Base-by-base conservation (phyloP, 192 early-diverging fungal genomes). In the Mortierella claussenii region DNA sequence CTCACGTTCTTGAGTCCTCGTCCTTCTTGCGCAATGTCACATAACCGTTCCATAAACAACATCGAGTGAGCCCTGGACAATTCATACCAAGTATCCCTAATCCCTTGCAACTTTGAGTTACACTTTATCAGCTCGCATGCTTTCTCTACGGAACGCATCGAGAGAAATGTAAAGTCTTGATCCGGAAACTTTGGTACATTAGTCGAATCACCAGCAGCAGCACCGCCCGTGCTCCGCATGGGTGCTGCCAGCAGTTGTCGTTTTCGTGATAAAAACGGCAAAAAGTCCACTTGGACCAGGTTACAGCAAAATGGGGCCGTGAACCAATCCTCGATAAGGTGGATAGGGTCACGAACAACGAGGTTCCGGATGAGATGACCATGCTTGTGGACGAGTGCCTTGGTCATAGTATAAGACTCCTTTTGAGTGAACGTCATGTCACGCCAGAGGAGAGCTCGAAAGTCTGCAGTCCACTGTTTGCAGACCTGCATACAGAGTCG, bases 251-350 rank as follows among this genome's bases (percentile, higher is more conserved):
- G 15, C 5, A 58, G 4, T 2, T 9, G 2, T 5, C 45, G 57
- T 17, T 44, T 57, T 18, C 40, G 43, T 17, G 44, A 47, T 1
- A 60, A 20, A 2, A 1, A n/a, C 7, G 57, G 43, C 1, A 4
- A 8, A n/a, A 47, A 47, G 2, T 32, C 1, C 21, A 60, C 1
- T 7, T 48, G 8, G 27, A 60, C 30, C 4, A 47, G 30, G 31
- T 60, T 60, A 15, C 44, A 48, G 18, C 57, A 60, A 15, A 27
- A 27, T 13, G 30, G 42, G 17, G 30, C 9, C 4, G 17, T 8
- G 44, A 60, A 60, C 57, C 44, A 60, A 33, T 60, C 30, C 30
- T 60, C 20, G 43, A 60, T 26, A 20, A 60, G 44, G 11, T 18
- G 44, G 4, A 47, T 46, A 7, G 57, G 57, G 23, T 60, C 57